Evolutionary conservation across 1,284 basidiomycete species (phyloP), one percentile per base, ranked within the genome.

Genomic region (Cryptococcus maquisensis): DNA sequence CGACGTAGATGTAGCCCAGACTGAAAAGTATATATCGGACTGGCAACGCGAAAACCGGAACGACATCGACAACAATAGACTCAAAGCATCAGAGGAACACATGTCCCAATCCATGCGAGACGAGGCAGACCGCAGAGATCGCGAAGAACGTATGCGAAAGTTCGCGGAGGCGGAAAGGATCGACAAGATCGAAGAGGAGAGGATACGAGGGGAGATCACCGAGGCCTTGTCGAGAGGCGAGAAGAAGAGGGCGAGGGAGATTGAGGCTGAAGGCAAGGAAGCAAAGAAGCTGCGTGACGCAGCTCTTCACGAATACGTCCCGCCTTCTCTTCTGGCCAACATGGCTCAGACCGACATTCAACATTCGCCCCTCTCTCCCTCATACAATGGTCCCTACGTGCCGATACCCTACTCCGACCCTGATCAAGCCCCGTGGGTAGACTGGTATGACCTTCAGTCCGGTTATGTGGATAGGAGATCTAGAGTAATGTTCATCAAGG

Each of bases 11-110:
- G 73, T 94, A n/a, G 77, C 83, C 15, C 80, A 85, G 62, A 97
- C 93, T 0, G 91, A 98, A 78, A 84, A 84, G 9, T 84, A 87
- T 38, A 88, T 98, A 52, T 81, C 83, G 2, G 81, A 81, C 49
- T 93, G 90, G 74, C 85, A 87, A 48, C 81, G 81, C 23, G 86
- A 89, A 61, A 96, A 96, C 68, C 86, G 86, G 2, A 81, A 83
- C 0, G 74, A 87, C 26, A 95, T 90, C 55, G 86, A 88, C 77
- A 87, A 32, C 81, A 84, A 70, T 85, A 88, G 62, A 83, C 87
- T 63, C 86, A 92, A 49, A 78, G 80, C 39, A 82, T 88, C 50
- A 78, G 84, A 62, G 44, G 71, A 71, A 47, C 55, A 55, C 45
- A 53, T 63, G 36, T 63, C 68, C 40, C 68, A 68, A 18, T 78